Conservation (phyloP, 345 rosid species). For the Citrus reticulata region DNA sequence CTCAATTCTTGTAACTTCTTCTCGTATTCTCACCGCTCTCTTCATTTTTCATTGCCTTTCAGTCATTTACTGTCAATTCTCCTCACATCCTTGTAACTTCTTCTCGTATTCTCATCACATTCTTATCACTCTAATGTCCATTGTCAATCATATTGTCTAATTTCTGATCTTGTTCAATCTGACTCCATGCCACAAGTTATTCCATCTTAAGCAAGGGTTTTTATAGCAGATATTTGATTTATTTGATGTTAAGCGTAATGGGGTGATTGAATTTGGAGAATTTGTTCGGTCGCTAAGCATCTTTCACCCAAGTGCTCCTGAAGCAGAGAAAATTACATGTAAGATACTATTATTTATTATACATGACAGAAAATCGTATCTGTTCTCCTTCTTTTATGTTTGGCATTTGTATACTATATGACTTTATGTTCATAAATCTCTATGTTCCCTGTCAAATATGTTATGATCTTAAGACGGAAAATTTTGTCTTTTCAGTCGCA, state of each 20-base stretch:
- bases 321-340: slow-evolving; percentile 54
- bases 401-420: neutral
- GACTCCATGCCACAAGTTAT: neutral
- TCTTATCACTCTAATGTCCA: neutral
- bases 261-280: slow-evolving; percentile 65
- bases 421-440: neutral
- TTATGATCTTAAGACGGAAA: neutral
- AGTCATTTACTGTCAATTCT: too few species aligned
- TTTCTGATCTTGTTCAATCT: neutral
- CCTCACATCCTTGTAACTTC: too few species aligned
- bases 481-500: slow-evolving; percentile 42
- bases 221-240: slow-evolving; percentile 51
- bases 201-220: neutral
- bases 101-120: too few species aligned
- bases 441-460: neutral
- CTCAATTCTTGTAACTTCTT: too few species aligned
- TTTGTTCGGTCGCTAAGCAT: slow-evolving; percentile 61
- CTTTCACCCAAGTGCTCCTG: slow-evolving; percentile 60
- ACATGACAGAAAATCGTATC: neutral
- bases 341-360: slow-evolving; percentile 2
- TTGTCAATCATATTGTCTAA: neutral
- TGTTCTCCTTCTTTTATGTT: neutral
- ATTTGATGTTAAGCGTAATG: slow-evolving; percentile 61
- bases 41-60: too few species aligned
- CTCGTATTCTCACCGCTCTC: too few species aligned